phyloP scores from a whole-genome alignment of 192 early-diverging fungal genomes.

The Entophlyctis luteolus region DNA sequence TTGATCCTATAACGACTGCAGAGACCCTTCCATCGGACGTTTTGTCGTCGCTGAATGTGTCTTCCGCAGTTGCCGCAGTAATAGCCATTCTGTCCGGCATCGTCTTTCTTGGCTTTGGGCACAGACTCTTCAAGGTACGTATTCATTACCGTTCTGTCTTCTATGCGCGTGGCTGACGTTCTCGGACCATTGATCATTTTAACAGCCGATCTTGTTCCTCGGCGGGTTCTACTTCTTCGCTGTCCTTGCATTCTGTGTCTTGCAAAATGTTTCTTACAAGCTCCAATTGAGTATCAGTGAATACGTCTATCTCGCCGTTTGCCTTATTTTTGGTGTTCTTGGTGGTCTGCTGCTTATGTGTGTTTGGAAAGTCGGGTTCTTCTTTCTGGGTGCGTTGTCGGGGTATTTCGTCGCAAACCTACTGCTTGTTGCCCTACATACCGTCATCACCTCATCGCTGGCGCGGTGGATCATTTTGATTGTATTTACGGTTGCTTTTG shows the following conservation, averaged over 20 bases:
- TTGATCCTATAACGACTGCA: too few species aligned
- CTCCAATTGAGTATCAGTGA: not conserved
- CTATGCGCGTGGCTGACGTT: too few species aligned
- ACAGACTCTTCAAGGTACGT: slow-evolving; percentile 59
- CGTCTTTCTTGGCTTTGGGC: slow-evolving; percentile 67
- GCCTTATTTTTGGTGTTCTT: not conserved
- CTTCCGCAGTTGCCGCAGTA: slow-evolving; percentile 49
- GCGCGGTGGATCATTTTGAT: not conserved
- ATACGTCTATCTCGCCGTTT: not conserved
- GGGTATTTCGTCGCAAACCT: not conserved
- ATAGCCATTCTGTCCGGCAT: slow-evolving; percentile 62
- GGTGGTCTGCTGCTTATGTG: not conserved
- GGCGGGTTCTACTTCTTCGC: not conserved
- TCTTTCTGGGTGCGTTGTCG: not conserved
- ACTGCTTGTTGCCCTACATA: not conserved
- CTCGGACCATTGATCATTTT: too few species aligned
- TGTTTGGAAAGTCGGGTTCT: slow-evolving; percentile 12
- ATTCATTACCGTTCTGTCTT: too few species aligned
- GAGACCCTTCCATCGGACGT: not conserved
- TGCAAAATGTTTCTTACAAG: not conserved
- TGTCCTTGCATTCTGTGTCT: not conserved
- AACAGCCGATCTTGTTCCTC: not conserved
- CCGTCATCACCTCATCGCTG: not conserved
- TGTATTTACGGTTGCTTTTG: not conserved
- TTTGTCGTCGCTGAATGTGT: slow-evolving; percentile 8